Conservation (phyloP, 108 stramenopile species). For the Nitzschia putrida region DNA sequence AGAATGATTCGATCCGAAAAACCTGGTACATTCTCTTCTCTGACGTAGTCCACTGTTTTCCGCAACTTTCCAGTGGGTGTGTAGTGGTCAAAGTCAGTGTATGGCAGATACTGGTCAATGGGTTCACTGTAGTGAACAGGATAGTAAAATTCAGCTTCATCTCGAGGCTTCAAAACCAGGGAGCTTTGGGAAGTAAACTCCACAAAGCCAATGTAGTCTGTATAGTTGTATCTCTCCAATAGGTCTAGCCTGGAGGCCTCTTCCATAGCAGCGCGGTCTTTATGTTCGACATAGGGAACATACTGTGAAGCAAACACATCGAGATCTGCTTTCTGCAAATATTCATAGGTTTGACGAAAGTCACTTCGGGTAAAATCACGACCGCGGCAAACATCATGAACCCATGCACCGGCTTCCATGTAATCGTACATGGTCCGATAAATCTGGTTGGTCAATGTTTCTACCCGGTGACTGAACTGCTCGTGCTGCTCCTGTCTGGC, state of each 20-base stretch:
- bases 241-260: slow-evolving; percentile 32
- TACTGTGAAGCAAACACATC: slow-evolving; percentile 1
- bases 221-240: slow-evolving; percentile 21
- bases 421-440: slow-evolving; percentile 20
- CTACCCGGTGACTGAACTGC: slow-evolving; percentile 13
- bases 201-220: slow-evolving; percentile 39
- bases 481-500: slow-evolving; percentile 10
- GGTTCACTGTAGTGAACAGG: slow-evolving; percentile 30
- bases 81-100: slow-evolving; percentile 16
- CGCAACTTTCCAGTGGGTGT: not conserved
- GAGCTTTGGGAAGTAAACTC: slow-evolving; percentile 21
- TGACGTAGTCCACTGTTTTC: not conserved
- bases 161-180: not conserved
- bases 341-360: slow-evolving; percentile 20
- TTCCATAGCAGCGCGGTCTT: slow-evolving; percentile 31
- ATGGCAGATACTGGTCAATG: not conserved
- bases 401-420: slow-evolving; percentile 17
- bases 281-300: slow-evolving; percentile 30
- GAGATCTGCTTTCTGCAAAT: slow-evolving; percentile 21
- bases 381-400: slow-evolving; percentile 14
- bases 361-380: slow-evolving; percentile 16
- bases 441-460: slow-evolving; percentile 18
- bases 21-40: not conserved
- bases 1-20: slow-evolving; percentile 6
- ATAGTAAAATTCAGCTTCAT: slow-evolving; percentile 22